phyloP scores from a whole-genome alignment of 352 stramenopile species.

The Aphanomyces stellatus region DNA sequence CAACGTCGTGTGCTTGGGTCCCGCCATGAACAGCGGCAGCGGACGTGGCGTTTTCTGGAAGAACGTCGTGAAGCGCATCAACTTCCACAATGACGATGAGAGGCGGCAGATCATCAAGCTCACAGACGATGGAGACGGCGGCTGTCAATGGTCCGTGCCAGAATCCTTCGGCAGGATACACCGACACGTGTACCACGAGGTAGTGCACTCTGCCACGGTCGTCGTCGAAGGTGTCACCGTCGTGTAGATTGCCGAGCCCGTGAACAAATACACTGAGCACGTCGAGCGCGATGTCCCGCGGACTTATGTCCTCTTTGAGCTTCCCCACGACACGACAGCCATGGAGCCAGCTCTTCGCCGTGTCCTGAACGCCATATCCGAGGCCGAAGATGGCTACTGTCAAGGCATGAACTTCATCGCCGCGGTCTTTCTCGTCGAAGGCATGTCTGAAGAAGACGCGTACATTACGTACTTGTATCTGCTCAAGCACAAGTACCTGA shows the following conservation, averaged over 20 bases:
- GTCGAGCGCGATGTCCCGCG: slow-evolving; percentile 77
- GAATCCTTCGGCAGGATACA: slow-evolving; percentile 52
- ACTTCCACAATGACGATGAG: slow-evolving; percentile 61
- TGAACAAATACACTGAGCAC: slow-evolving; percentile 57
- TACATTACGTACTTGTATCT: slow-evolving; percentile 79
- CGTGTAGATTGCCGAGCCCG: slow-evolving; percentile 41
- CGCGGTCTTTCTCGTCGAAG: slow-evolving; percentile 75
- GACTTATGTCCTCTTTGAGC: slow-evolving; percentile 82
- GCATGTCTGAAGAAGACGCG: slow-evolving; percentile 62
- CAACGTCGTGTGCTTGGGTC: too few relatives aligned
- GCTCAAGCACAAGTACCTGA: slow-evolving; percentile 68
- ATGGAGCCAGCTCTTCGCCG: slow-evolving; percentile 63
- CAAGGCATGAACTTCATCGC: slow-evolving; percentile 88
- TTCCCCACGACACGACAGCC: slow-evolving; percentile 34
- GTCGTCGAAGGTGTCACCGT: not conserved
- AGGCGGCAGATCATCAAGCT: slow-evolving; percentile 51
- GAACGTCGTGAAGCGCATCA: slow-evolving; percentile 71
- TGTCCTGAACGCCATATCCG: slow-evolving; percentile 70
- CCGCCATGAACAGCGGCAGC: not conserved
- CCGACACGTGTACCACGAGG: slow-evolving; percentile 68
- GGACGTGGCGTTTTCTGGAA: slow-evolving; percentile 76
- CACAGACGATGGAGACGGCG: slow-evolving; percentile 26
- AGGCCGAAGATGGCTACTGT: slow-evolving; percentile 76
- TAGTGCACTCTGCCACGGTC: slow-evolving; percentile 16
- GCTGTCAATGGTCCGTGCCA: slow-evolving; percentile 59